Evolutionary conservation across 2,329 filamentous ascomycete genomes (phyloP), one percentile per base, ranked within the genome.

Genomic region (Cladosporium colombiae): DNA sequence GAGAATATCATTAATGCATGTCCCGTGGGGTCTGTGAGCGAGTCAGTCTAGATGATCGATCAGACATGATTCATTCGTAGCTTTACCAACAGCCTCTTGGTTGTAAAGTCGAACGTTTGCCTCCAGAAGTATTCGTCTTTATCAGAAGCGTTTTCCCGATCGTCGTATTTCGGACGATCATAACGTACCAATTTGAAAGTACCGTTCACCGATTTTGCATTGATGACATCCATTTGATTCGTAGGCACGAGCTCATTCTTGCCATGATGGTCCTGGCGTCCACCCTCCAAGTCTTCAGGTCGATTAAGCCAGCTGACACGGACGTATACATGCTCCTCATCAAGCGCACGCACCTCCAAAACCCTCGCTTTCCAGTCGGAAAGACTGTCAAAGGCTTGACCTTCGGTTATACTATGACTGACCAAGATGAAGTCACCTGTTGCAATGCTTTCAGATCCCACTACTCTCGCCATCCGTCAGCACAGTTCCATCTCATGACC

Each of bases 191-290:
- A 86, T 7, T 81, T 80, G 1, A 89, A 86, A 56, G 79, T 79
- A 31, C 85, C 85, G 23, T 88, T 87, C n/a, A 92, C 88, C 63
- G 88, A 88, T 72, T 88, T 84, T 5, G 90, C 89, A 68, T 91
- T 90, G 75, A 92, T 90, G 49, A 92, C 85, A 66, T 91, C 88
- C 88, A 91, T 91, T 69, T 91, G 86, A n/a, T n/a, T n/a, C n/a
- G n/a, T n/a, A n/a, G n/a, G n/a, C n/a, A n/a, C n/a, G n/a, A n/a
- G n/a, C n/a, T n/a, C n/a, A n/a, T n/a, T n/a, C n/a, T n/a, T n/a
- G n/a, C n/a, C n/a, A n/a, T n/a, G n/a, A n/a, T n/a, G n/a, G n/a
- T n/a, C n/a, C n/a, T n/a, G n/a, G n/a, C n/a, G n/a, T n/a, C n/a
- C n/a, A n/a, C n/a, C n/a, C 0, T 86, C 86, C 5, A 92, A 79